Percentiles rank a stretch among this genome's conserved stretches.
phyloP scores from a whole-genome alignment of 2,329 filamentous ascomycete species.

The Ceratocystis variospora region DNA sequence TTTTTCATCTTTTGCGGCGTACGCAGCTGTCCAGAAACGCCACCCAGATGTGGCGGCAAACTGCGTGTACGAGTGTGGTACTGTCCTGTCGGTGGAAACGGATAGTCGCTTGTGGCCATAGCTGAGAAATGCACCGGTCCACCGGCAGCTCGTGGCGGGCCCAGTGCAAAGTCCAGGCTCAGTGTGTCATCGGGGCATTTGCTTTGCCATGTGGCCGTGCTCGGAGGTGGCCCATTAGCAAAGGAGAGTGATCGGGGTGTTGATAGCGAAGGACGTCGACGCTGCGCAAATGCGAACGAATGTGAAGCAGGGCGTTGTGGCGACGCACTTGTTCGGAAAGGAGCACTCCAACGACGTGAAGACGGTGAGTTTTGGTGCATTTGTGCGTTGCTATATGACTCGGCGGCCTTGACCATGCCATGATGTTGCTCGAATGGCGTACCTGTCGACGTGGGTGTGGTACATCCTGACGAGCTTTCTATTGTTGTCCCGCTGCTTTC shows the following conservation, averaged over 20 bases:
- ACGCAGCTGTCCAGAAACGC: conserved; percentile 13
- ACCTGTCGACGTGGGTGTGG: conserved; percentile 1
- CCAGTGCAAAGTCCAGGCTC: background rate
- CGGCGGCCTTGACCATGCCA: background rate
- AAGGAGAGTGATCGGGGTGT: conserved; percentile 17
- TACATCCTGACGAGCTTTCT: background rate
- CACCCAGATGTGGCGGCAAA: conserved; percentile 15
- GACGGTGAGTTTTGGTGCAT: background rate
- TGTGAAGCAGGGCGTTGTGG: conserved; percentile 12
- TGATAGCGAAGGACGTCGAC: conserved; percentile 13
- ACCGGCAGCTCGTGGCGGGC: background rate
- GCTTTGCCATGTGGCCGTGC: background rate
- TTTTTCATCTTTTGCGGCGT: conserved; percentile 19
- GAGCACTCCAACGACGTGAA: background rate
- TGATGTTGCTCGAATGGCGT: background rate
- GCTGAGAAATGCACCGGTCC: background rate
- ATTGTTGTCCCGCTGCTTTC: background rate
- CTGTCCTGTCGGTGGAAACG: background rate
- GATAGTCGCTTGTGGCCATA: background rate
- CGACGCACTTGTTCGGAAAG: conserved; percentile 2
- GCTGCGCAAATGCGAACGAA: conserved; percentile 16
- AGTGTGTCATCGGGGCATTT: background rate
- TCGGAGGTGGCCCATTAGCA: conserved; percentile 15
- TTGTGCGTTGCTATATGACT: background rate
- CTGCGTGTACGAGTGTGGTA: conserved; percentile 11